Conservation (phyloP, 2,329 filamentous ascomycete genomes). For the Aspergillus hiratsukae region DNA sequence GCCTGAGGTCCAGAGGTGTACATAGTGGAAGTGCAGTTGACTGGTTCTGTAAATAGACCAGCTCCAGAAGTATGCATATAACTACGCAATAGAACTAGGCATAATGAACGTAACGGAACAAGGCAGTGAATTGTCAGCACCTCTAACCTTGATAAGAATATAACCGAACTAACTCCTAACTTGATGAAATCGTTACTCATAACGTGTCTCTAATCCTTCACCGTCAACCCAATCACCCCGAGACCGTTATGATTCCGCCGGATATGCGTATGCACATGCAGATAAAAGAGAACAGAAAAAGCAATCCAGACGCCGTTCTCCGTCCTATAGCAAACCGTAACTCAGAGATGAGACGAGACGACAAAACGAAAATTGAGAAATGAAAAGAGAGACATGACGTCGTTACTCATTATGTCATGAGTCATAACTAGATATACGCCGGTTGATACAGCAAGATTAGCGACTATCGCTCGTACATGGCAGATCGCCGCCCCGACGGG, state of each 20-base stretch:
- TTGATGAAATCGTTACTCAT: background rate
- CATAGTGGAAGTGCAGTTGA: background rate
- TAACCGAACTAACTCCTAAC: background rate
- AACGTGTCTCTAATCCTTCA: background rate
- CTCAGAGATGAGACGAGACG: background rate
- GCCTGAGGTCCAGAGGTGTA: background rate
- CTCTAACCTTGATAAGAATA: background rate
- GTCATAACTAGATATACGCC: background rate
- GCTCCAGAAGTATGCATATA: background rate
- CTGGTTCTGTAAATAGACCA: too few species aligned
- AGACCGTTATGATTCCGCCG: background rate
- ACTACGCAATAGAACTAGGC: background rate
- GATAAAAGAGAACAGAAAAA: background rate
- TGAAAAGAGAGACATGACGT: background rate
- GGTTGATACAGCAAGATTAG: background rate
- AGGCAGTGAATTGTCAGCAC: background rate
- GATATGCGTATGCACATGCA: background rate
- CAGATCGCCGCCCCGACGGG: conserved; percentile 5
- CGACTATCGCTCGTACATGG: conserved; percentile 12
- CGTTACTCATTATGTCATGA: background rate
- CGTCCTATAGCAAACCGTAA: background rate
- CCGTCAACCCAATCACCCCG: too few species aligned
- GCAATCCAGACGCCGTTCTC: background rate
- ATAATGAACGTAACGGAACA: too few species aligned
- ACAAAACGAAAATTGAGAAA: background rate